Evolutionary conservation across 257 asterid species (phyloP).

Genomic region (Apocynum venetum): DNA sequence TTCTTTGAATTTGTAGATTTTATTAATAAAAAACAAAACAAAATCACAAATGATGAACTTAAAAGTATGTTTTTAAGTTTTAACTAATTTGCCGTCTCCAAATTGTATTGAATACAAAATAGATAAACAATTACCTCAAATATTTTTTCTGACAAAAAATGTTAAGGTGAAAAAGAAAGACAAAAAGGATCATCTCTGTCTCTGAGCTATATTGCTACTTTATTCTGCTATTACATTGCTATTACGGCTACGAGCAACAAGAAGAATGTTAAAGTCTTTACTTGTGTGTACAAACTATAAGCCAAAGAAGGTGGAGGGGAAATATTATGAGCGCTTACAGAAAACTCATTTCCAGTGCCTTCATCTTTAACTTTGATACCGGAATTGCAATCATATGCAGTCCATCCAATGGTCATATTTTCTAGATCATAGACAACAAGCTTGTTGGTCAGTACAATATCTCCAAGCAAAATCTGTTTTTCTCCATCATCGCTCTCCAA

Average conservation of each 20-base stretch:
- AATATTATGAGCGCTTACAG: conserved; percentile 22
- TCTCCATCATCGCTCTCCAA: conserved; percentile 53
- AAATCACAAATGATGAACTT: no score
- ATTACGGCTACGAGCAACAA: conserved; percentile 13
- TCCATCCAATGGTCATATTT: conserved; percentile 76
- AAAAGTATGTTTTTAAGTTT: no score
- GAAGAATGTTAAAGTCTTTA: conserved; percentile 8
- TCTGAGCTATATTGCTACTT: not conserved
- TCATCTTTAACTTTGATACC: conserved; percentile 72
- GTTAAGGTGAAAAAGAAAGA: not conserved
- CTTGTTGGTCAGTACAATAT: conserved; percentile 57
- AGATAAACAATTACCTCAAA: no score
- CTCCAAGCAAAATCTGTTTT: conserved; percentile 67
- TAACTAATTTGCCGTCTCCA: no score
- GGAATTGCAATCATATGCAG: conserved; percentile 63
- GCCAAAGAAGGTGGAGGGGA: conserved; percentile 14
- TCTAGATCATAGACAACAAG: conserved; percentile 75
- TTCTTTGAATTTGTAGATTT: no score
- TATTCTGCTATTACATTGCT: conserved; percentile 3
- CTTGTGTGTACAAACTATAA: not conserved
- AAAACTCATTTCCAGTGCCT: conserved; percentile 42
- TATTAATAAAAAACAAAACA: no score
- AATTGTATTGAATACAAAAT: no score
- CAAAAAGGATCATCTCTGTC: not conserved
- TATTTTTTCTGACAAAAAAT: no score